A percentile compares a stretch with the other conserved stretches of the same genome.
phyloP scores from a whole-genome alignment of 805 yeast genomes.

The Isabelozyma rhagii region DNA sequence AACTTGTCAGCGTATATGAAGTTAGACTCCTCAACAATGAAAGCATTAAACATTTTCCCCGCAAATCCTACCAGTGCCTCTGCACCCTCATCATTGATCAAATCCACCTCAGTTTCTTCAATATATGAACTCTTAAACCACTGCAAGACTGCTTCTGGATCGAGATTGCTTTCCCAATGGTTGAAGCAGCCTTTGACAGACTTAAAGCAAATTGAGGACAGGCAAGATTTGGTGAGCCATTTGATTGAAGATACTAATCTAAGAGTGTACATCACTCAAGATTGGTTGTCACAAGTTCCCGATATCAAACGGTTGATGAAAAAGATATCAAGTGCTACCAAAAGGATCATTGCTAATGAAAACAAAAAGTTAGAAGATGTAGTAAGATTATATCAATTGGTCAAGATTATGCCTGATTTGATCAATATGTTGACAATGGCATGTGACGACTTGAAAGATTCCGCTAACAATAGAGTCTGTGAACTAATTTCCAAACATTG shows the following conservation, averaged over 20 bases:
- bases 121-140: constrained; percentile 81
- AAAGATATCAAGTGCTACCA: constrained; percentile 46
- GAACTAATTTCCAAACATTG: constrained; percentile 49
- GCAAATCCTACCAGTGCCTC: constrained; percentile 24
- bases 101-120: constrained; percentile 38
- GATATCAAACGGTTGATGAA: constrained; percentile 76
- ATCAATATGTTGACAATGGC: constrained; percentile 48
- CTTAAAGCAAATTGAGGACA: constrained; percentile 50
- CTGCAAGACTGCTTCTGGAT: constrained; percentile 88
- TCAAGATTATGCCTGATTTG: constrained; percentile 67
- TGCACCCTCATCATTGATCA: constrained; percentile 6
- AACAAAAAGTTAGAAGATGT: constrained; percentile 81
- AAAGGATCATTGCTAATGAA: constrained; percentile 28
- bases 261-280: constrained; percentile 63
- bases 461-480: constrained; percentile 19
- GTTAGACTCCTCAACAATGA: constrained; percentile 84
- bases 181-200: constrained; percentile 89
- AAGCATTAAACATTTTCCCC: constrained; percentile 86
- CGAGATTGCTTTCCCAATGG: constrained; percentile 88
- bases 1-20: constrained; percentile 81
- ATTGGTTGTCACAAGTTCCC: constrained; percentile 70
- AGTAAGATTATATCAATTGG: constrained; percentile 80
- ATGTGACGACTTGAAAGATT: constrained; percentile 23
- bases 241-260: constrained; percentile 67
- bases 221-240: constrained; percentile 75